Percentiles rank a stretch among this genome's conserved stretches.
phyloP scores from a whole-genome alignment of 257 asterid genomes.

The Cruciata laevipes region DNA sequence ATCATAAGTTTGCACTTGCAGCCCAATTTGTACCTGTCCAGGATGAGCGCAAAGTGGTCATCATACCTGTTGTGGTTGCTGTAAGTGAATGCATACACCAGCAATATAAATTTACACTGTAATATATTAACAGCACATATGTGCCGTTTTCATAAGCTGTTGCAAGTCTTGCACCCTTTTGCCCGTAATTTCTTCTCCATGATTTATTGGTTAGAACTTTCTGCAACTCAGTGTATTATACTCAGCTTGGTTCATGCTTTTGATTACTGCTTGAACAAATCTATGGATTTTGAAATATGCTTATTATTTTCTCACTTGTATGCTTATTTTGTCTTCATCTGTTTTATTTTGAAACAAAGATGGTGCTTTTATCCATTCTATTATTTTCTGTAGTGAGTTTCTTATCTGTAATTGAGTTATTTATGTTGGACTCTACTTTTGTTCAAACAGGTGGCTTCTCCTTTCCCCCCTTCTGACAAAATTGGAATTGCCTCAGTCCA shows the following conservation, averaged over 20 bases:
- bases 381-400: neutral
- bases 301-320: too few relatives aligned
- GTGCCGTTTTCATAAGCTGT: neutral
- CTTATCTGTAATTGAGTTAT: neutral
- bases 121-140: neutral
- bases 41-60: conserved; percentile 47
- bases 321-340: neutral
- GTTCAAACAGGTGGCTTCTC: conserved; percentile 64
- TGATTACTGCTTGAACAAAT: neutral
- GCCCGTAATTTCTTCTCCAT: neutral
- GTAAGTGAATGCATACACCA: conserved; percentile 35
- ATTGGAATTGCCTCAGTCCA: conserved; percentile 94
- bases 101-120: neutral
- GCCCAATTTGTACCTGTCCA: conserved; percentile 54
- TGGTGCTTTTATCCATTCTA: neutral
- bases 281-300: neutral
- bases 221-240: neutral
- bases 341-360: neutral
- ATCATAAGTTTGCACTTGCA: conserved; percentile 27
- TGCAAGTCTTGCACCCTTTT: neutral
- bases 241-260: neutral
- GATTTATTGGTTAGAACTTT: neutral
- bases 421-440: conserved; percentile 7
- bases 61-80: conserved; percentile 72
- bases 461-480: conserved; percentile 98